Percentiles rank a stretch among this genome's conserved stretches.
These are phyloP conservation scores for Fusarium luffae DNA, from an alignment of 2,329 filamentous ascomycete genomes.

Conservation along the genomic window DNA sequence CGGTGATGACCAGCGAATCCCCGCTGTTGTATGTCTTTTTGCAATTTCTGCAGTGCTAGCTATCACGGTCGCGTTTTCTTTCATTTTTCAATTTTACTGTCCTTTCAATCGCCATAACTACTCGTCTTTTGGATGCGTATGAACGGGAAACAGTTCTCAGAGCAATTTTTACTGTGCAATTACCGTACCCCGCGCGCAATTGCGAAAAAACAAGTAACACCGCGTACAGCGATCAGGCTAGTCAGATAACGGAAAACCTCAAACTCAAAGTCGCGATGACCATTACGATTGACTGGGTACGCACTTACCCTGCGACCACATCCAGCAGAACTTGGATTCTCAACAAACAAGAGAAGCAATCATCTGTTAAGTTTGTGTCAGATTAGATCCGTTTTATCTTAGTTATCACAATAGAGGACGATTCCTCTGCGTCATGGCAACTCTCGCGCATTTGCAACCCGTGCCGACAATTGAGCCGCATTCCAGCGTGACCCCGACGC, in stretches of 20 bases:
- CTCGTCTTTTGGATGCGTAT: accelerated
- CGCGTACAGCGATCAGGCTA: neutral
- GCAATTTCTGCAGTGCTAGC: neutral
- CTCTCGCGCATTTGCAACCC: neutral
- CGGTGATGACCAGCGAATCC: neutral
- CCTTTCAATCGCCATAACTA: no score
- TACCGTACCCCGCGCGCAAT: neutral
- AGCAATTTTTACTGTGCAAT: neutral
- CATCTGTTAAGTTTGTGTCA: no score
- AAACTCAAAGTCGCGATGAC: no score
- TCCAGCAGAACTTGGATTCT: accelerated
- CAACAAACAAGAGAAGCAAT: no score
- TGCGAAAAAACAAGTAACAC: neutral
- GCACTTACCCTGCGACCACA: neutral
- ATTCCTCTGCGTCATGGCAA: neutral
- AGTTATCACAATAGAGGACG: no score
- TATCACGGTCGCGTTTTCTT: no score
- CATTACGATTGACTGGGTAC: neutral
- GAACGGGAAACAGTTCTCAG: accelerated
- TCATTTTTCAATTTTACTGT: no score
- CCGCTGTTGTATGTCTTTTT: neutral
- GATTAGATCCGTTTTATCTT: no score
- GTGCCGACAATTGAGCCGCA: neutral
- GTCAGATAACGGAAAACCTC: neutral
- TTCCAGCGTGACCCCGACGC: neutral